Conservation (phyloP, 139 green algal species). For the Helicosporidium sp. region DNA sequence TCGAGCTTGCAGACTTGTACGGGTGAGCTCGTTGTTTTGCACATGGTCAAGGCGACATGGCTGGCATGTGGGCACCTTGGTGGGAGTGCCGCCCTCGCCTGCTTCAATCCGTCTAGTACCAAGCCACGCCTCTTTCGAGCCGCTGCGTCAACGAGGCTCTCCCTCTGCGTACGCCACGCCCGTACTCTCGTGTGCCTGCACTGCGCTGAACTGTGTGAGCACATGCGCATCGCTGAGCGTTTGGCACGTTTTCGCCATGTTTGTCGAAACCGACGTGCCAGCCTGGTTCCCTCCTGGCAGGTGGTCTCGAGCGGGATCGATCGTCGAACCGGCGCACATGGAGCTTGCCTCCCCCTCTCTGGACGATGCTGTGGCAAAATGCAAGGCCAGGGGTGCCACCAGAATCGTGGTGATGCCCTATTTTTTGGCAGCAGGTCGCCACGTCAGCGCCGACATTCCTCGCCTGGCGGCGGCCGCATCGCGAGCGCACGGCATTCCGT, state of each 20-base stretch:
- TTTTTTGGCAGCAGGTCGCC: conserved; percentile 60
- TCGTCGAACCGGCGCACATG: conserved; percentile 75
- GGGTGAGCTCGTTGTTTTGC: conserved; percentile 3
- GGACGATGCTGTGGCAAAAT: conserved; percentile 38
- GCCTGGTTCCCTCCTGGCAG: not conserved
- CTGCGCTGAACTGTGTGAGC: too few relatives aligned
- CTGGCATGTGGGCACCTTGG: not conserved
- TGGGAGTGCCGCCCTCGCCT: too few relatives aligned
- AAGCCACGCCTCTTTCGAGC: too few relatives aligned
- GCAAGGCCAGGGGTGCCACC: conserved; percentile 18
- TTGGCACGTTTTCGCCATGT: too few relatives aligned
- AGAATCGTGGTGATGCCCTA: conserved; percentile 63
- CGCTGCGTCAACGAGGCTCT: too few relatives aligned
- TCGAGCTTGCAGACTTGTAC: conserved; percentile 58
- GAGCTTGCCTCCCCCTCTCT: conserved; percentile 67
- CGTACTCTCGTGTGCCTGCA: not conserved
- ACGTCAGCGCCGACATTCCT: conserved; percentile 69
- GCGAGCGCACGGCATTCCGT: conserved; percentile 24
- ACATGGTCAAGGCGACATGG: not conserved
- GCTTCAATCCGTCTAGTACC: too few relatives aligned
- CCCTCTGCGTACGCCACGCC: not conserved
- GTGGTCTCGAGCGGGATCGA: conserved; percentile 15
- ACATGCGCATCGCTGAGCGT: too few relatives aligned
- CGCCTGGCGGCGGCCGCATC: conserved; percentile 41
- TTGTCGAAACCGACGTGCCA: not conserved